Conservation (phyloP, 495 filamentous ascomycete species). For the Terfezia claveryi region DNA sequence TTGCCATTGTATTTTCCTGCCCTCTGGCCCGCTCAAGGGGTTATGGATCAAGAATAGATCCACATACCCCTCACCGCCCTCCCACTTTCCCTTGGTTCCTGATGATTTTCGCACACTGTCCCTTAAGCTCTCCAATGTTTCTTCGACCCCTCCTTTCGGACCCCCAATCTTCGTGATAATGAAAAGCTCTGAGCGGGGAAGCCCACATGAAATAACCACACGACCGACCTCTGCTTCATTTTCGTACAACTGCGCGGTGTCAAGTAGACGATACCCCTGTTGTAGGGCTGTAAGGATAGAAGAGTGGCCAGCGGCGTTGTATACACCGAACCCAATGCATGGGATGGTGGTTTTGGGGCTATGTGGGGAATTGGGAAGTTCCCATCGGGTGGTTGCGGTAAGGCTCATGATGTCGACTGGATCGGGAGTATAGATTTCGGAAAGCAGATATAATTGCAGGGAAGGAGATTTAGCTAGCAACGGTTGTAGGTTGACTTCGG, state of each 20-base stretch:
- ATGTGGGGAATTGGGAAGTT: background rate
- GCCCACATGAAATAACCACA: constrained; percentile 33
- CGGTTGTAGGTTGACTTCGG: too few species aligned
- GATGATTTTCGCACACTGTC: constrained; percentile 29
- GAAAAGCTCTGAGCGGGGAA: constrained; percentile 43
- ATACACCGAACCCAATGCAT: background rate
- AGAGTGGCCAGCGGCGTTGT: constrained; percentile 14
- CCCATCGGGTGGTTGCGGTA: background rate
- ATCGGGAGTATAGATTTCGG: background rate
- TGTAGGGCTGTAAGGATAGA: constrained; percentile 40
- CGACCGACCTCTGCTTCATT: constrained; percentile 45
- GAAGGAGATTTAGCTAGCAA: too few species aligned
- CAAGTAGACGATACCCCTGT: constrained; percentile 53
- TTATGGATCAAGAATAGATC: constrained; percentile 42
- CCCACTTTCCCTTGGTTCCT: constrained; percentile 30
- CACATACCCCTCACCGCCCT: constrained; percentile 36
- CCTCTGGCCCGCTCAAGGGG: constrained; percentile 35
- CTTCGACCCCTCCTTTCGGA: constrained; percentile 9
- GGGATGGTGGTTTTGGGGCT: background rate
- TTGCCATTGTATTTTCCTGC: constrained; percentile 39
- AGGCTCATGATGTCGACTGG: background rate
- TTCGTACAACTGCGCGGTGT: constrained; percentile 46
- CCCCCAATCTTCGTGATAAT: constrained; percentile 50
- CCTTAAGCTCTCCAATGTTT: constrained; percentile 28
- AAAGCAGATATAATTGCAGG: too few species aligned